These are phyloP conservation scores for Puccinia novopanici DNA, from an alignment of 1,284 basidiomycete genomes.

Conservation along the genomic window DNA sequence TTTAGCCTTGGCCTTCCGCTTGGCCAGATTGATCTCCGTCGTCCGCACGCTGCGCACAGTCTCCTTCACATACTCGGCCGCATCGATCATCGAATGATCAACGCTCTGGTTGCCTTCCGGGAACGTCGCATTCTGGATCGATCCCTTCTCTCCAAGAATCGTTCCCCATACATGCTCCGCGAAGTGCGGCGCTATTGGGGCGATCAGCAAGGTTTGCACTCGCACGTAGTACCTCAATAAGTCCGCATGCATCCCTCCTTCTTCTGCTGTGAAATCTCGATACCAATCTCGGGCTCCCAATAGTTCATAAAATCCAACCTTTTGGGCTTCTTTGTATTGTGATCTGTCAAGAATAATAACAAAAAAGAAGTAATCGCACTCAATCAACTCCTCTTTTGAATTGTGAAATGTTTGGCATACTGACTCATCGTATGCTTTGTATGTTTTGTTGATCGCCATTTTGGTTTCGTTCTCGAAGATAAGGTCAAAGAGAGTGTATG, in stretches of 20 bases:
- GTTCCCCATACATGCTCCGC: slow-evolving; percentile 85
- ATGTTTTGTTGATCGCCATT: slow-evolving; percentile 75
- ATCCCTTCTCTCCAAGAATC: slow-evolving; percentile 72
- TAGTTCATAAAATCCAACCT: slow-evolving; percentile 94
- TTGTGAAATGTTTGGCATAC: slow-evolving; percentile 57
- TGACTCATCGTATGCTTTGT: slow-evolving; percentile 76
- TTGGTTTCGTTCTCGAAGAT: slow-evolving; percentile 93
- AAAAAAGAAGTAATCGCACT: not conserved
- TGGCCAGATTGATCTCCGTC: slow-evolving; percentile 74
- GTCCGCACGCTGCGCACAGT: slow-evolving; percentile 87
- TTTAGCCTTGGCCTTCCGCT: slow-evolving; percentile 53
- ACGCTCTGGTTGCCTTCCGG: slow-evolving; percentile 62
- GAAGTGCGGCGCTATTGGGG: slow-evolving; percentile 92
- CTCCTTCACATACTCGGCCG: slow-evolving; percentile 66
- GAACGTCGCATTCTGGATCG: slow-evolving; percentile 80
- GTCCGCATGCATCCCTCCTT: slow-evolving; percentile 81
- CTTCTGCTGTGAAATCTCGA: slow-evolving; percentile 77
- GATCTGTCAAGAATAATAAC: slow-evolving; percentile 64
- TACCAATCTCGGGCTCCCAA: slow-evolving; percentile 94
- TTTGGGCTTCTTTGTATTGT: slow-evolving; percentile 92
- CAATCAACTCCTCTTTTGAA: not conserved
- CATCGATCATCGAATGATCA: slow-evolving; percentile 63
- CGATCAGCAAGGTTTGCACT: slow-evolving; percentile 73
- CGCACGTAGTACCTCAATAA: slow-evolving; percentile 77
- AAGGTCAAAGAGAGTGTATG: slow-evolving; percentile 70